These are phyloP conservation scores for Themeda triandra DNA, from an alignment of 176 grass and related monocot species.

Conservation along the genomic window DNA sequence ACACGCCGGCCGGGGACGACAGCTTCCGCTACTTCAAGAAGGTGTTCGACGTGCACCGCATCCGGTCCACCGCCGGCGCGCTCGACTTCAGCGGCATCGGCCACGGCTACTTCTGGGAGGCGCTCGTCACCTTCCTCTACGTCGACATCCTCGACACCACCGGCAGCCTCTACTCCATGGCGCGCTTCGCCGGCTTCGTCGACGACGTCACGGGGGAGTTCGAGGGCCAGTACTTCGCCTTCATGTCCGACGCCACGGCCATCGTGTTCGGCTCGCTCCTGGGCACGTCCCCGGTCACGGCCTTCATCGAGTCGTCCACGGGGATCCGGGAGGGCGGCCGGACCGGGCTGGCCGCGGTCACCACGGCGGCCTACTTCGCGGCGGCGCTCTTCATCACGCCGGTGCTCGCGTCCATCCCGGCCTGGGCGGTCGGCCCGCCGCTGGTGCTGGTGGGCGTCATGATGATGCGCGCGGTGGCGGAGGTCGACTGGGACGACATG, in stretches of 20 bases:
- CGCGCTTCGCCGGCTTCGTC: slow-evolving; percentile 74
- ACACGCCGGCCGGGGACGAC: slow-evolving; percentile 57
- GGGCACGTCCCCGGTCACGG: slow-evolving; percentile 70
- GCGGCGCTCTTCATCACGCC: slow-evolving; percentile 72
- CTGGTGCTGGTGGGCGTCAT: slow-evolving; percentile 77
- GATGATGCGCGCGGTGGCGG: slow-evolving; percentile 88
- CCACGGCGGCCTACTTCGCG: slow-evolving; percentile 52
- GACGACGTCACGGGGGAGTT: slow-evolving; percentile 68
- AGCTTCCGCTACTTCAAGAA: slow-evolving; percentile 63
- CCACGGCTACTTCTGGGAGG: slow-evolving; percentile 67
- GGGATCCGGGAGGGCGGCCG: slow-evolving; percentile 74
- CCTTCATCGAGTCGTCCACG: slow-evolving; percentile 78
- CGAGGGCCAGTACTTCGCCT: slow-evolving; percentile 86
- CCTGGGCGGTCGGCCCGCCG: slow-evolving; percentile 75
- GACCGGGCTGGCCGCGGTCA: slow-evolving; percentile 69
- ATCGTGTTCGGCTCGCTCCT: slow-evolving; percentile 72
- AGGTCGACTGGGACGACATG: slow-evolving; percentile 81
- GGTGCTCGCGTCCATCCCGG: slow-evolving; percentile 74
- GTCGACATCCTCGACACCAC: slow-evolving; percentile 89
- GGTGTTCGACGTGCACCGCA: slow-evolving; percentile 66
- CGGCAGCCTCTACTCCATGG: slow-evolving; percentile 74
- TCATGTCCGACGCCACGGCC: slow-evolving; percentile 84
- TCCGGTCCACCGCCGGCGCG: slow-evolving; percentile 60
- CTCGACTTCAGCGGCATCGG: slow-evolving; percentile 55
- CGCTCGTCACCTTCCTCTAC: slow-evolving; percentile 81